phyloP scores from a whole-genome alignment of 139 green algal species.

The Micractinium sp. region DNA sequence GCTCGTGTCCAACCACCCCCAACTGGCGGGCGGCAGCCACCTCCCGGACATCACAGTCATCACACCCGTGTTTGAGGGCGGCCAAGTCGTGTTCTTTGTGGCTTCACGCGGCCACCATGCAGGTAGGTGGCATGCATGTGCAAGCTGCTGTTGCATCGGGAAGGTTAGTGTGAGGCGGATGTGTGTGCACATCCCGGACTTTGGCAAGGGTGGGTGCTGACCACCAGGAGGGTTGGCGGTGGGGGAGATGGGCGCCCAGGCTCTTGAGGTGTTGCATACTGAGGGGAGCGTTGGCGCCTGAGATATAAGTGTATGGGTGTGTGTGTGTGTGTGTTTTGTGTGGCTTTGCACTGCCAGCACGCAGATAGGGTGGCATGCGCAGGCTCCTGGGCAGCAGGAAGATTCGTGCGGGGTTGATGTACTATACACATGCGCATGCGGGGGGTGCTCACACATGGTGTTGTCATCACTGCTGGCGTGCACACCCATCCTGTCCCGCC shows the following conservation, averaged over 20 bases:
- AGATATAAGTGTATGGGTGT: no score
- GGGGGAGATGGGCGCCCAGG: no score
- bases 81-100: constrained; percentile 94
- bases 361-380: no score
- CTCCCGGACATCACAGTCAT: constrained; percentile 99
- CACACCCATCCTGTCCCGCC: no score
- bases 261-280: no score
- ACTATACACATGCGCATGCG: background rate
- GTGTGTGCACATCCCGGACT: no score
- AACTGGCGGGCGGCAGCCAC: constrained; percentile 92
- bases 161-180: background rate
- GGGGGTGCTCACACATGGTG: background rate
- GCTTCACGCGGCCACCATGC: constrained; percentile 86
- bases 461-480: background rate
- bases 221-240: no score
- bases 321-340: no score
- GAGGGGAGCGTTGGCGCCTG: no score
- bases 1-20: constrained; percentile 94
- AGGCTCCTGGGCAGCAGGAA: no score
- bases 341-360: no score
- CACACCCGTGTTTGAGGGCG: constrained; percentile 88
- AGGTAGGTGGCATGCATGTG: constrained; percentile 12
- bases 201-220: background rate
- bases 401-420: no score
- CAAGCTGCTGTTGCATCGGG: background rate